A percentile compares a stretch with the other conserved stretches of the same genome.
These are phyloP conservation scores for Herpetomonas tarakana DNA, from an alignment of 208 protist genomes.

Conservation along the genomic window DNA sequence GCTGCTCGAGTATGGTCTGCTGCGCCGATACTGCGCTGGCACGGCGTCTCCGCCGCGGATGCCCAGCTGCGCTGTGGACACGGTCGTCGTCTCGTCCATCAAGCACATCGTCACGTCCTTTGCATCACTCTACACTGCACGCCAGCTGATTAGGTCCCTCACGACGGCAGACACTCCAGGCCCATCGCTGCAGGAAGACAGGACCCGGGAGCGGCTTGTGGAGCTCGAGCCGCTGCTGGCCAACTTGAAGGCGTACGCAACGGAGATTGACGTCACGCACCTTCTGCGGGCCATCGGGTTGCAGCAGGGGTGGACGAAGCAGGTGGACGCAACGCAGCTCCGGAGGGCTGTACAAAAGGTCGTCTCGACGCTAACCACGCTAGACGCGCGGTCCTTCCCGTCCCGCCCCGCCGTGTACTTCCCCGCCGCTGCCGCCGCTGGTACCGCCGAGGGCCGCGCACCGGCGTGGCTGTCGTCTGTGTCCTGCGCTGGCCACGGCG, in stretches of 20 bases:
- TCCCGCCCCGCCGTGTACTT: neutral
- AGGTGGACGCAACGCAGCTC: neutral
- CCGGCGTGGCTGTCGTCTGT: neutral
- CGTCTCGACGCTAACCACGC: neutral
- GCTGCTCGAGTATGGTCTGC: constrained; percentile 61
- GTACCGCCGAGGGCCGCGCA: neutral
- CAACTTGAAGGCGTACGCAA: constrained; percentile 41
- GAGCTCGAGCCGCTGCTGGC: constrained; percentile 17
- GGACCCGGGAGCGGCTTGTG: neutral
- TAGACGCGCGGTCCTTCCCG: neutral
- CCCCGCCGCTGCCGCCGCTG: too few species aligned
- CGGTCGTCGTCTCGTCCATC: constrained; percentile 39
- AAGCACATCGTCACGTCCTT: constrained; percentile 50
- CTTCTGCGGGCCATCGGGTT: constrained; percentile 46
- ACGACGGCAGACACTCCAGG: neutral
- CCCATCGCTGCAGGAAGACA: neutral
- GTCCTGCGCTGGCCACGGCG: neutral
- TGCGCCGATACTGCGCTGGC: constrained; percentile 29
- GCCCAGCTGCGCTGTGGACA: constrained; percentile 35
- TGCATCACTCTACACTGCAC: constrained; percentile 42
- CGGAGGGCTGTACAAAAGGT: neutral
- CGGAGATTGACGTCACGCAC: constrained; percentile 67
- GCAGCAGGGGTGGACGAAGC: neutral
- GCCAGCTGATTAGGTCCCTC: constrained; percentile 23
- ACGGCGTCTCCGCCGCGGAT: constrained; percentile 10